These are phyloP conservation scores for Phytophthora macrochlamydospora DNA, from an alignment of 352 stramenopile genomes.

Conservation along the genomic window DNA sequence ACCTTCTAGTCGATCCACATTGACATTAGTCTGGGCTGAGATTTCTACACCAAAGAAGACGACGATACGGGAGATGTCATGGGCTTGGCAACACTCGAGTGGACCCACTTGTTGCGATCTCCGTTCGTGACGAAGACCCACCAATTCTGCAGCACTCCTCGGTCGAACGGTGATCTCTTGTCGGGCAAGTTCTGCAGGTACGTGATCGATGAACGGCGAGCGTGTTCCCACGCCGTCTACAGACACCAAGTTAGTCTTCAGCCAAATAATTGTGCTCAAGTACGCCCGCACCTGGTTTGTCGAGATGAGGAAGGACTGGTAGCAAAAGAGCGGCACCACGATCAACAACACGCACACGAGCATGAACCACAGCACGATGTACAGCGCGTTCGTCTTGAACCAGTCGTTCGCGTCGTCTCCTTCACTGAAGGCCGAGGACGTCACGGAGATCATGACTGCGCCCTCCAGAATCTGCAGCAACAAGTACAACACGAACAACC, in stretches of 20 bases:
- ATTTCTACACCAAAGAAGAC: slow-evolving; percentile 24
- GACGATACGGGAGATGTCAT: slow-evolving; percentile 12
- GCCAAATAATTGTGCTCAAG: background rate
- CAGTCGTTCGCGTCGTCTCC: slow-evolving; percentile 68
- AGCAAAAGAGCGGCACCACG: slow-evolving; percentile 62
- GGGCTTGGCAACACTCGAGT: slow-evolving; percentile 38
- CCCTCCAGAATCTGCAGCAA: slow-evolving; percentile 62
- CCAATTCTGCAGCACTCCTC: slow-evolving; percentile 64
- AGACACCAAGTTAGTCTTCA: background rate
- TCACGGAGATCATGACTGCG: slow-evolving; percentile 52
- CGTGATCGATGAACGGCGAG: slow-evolving; percentile 68
- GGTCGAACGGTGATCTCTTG: slow-evolving; percentile 69
- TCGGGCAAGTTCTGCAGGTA: slow-evolving; percentile 68
- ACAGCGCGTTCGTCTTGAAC: slow-evolving; percentile 72
- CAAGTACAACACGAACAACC: slow-evolving; percentile 70
- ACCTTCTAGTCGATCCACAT: background rate
- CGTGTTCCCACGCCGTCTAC: slow-evolving; percentile 83
- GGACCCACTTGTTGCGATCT: slow-evolving; percentile 70
- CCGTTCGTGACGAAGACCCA: slow-evolving; percentile 53
- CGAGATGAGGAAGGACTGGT: slow-evolving; percentile 72
- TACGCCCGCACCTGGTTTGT: slow-evolving; percentile 50
- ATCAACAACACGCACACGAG: slow-evolving; percentile 66
- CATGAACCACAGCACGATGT: slow-evolving; percentile 66
- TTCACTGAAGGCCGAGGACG: slow-evolving; percentile 56
- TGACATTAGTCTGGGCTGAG: too few species aligned